Evolutionary conservation across 139 green algal species (phyloP), one percentile per base, ranked within the genome.

Genomic region (Tetraselmis chui): DNA sequence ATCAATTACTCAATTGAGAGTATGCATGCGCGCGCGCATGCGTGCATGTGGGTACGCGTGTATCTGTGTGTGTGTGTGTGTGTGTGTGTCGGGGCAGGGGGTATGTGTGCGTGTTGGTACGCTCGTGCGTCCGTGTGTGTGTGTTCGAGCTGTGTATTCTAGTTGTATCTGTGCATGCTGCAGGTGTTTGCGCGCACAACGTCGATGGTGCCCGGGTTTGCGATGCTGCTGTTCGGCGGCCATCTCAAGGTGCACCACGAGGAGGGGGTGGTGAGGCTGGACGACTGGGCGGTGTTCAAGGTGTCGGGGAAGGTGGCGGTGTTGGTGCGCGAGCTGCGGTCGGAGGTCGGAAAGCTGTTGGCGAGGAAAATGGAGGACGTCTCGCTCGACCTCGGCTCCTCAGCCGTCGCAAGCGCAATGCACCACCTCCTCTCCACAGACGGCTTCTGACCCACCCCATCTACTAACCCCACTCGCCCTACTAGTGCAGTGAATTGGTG

Each of bases 181-280:
- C 18, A 90, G 78, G 82, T 92, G 29, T 97, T 92, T 82, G 88
- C 95, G 29, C 83, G 94, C 0, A 91, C 95, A 85, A 81, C 32
- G 32, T 91, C 82, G 75, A 95, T 95, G 90, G 94, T 96, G 28
- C 88, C 92, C 2, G 83, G 94, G 1, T 98, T 96, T 85, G 89
- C 93, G 0, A 80, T 98, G 80, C 87, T 98, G 76, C 87, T 97
- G 2, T 97, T 97, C 87, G 94, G 93, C 1, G 95, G 94, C 29
- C 79, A 88, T 29, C 67, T 96, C 27, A 85, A 32, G 26, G 86
- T 96, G 32, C 59, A 92, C 28, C 86, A 91, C 75, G 81, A 84
- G 28, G 30, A 83, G 25, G 87, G 89, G 0, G 80, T 89, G n/a
- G 28, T 95, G 18, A 84, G 80, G 29, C 77, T 95, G 28, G 93